Conservation (phyloP, 768 basidiomycete species). For the Hortiboletus flavorubellus region DNA sequence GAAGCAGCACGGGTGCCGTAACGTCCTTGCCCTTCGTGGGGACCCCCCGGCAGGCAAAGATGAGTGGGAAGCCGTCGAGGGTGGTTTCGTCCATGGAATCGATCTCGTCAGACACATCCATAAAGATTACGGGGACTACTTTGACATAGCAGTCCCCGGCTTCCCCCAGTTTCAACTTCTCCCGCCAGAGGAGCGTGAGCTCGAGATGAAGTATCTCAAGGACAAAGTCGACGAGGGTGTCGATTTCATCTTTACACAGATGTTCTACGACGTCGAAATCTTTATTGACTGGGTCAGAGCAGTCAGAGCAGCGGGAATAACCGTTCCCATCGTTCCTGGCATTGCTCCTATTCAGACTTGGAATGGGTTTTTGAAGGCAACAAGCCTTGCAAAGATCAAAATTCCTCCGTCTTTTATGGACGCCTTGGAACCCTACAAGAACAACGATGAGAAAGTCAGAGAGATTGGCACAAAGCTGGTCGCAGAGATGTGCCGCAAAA, state of each 20-base stretch:
- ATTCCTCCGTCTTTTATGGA: slow-evolving; percentile 79
- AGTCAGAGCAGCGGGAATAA: slow-evolving; percentile 82
- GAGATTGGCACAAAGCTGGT: slow-evolving; percentile 93
- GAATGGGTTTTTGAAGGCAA: slow-evolving; percentile 89
- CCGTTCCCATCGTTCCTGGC: slow-evolving; percentile 88
- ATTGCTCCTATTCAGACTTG: slow-evolving; percentile 95
- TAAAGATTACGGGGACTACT: slow-evolving; percentile 80
- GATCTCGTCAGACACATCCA: slow-evolving; percentile 92
- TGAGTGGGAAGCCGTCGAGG: slow-evolving; percentile 90
- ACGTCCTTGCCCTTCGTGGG: slow-evolving; percentile 89
- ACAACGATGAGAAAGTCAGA: slow-evolving; percentile 89
- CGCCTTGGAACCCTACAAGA: slow-evolving; percentile 80
- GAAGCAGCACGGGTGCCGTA: slow-evolving; percentile 83
- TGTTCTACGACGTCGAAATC: slow-evolving; percentile 93
- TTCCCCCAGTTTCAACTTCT: slow-evolving; percentile 83
- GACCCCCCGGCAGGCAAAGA: slow-evolving; percentile 88
- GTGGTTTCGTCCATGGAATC: slow-evolving; percentile 85
- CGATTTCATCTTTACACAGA: slow-evolving; percentile 95
- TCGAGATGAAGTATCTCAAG: slow-evolving; percentile 84
- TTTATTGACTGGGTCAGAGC: slow-evolving; percentile 90
- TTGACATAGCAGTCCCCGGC: slow-evolving; percentile 91
- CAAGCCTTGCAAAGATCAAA: slow-evolving; percentile 69
- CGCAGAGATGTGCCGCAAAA: slow-evolving; percentile 88
- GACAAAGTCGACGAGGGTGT: slow-evolving; percentile 90
- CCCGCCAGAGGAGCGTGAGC: slow-evolving; percentile 66